Base-by-base conservation (phyloP, 306 rosid genomes). In the Begonia masoniana region DNA sequence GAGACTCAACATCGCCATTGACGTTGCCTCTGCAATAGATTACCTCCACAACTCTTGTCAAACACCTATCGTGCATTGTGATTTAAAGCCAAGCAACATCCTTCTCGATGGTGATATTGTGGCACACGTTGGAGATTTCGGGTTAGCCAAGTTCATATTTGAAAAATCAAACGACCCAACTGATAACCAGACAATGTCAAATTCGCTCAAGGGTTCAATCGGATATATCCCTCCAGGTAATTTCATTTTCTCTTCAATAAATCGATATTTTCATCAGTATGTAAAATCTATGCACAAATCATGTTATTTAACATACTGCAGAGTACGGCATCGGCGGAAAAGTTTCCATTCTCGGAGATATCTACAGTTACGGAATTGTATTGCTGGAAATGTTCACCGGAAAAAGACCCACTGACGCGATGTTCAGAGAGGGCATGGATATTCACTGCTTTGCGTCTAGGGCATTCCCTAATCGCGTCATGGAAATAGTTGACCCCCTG, bases 401-500 rank as follows among this genome's bases (percentile, higher is more conserved):
- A 8, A 74, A 58, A 58, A 54, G 70, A 8, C 76, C 79, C 4
- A 74, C 66, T 0, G 41, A 65, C 16, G 63, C 62, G 13, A 41
- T 47, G 46, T 69, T 74, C 21, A 19, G 49, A 21, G 69, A 64
- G 39, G 56, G 53, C 15, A 21, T 64, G 46, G 52, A 53, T 51
- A 74, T 74, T 61, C 71, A 46, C 15, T 58, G 60, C 42, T 61
- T 56, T 35, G 41, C 60, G 3, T 31, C 58, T 35, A 54, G 6
- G 69, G 57, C 62, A 2, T 58, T 65, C 21, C 62, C 72, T 2
- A 46, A 67, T 6, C 67, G 48, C 49, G 66, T 26, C 51, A 74
- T 70, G 58, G 80, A 79, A 52, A 57, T 74, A 17, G 47, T 48
- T 19, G 87, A 79, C 51, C 74, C 73, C 50, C 65, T 23, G 12